These are phyloP conservation scores for Arachis hypogaea DNA, from an alignment of 306 rosid species.

Conservation along the genomic window DNA sequence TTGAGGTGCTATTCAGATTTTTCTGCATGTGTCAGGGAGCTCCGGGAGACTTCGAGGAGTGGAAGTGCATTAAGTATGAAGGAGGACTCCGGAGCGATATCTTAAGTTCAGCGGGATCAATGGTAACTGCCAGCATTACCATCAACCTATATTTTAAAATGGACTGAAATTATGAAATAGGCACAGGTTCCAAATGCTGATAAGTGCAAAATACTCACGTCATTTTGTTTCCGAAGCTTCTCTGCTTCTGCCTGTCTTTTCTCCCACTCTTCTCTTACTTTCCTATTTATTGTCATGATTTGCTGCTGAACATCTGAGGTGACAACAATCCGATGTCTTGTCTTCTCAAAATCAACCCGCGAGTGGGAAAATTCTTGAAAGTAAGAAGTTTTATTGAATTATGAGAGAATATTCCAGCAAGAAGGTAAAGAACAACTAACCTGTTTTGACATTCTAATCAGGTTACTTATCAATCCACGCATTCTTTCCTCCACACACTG, in stretches of 20 bases:
- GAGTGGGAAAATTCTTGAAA: conserved; percentile 42
- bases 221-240: too few relatives aligned
- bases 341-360: conserved; percentile 82
- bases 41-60: too few relatives aligned
- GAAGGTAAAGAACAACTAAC: neutral
- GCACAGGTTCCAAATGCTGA: conserved; percentile 44
- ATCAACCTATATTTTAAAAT: conserved; percentile 59
- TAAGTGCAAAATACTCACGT: too few relatives aligned
- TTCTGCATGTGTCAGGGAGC: too few relatives aligned
- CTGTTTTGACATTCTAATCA: too few relatives aligned
- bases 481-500: too few relatives aligned
- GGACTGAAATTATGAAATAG: conserved; percentile 20
- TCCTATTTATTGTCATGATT: conserved; percentile 69
- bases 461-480: too few relatives aligned
- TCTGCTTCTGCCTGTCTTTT: conserved; percentile 53
- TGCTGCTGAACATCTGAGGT: conserved; percentile 81
- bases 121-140: conserved; percentile 26
- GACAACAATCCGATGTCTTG: conserved; percentile 65
- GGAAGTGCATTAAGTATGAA: too few relatives aligned
- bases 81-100: too few relatives aligned
- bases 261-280: conserved; percentile 87
- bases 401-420: conserved; percentile 30
- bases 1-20: too few relatives aligned
- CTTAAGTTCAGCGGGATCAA: too few relatives aligned
- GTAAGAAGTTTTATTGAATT: conserved; percentile 30